A percentile compares a stretch with the other conserved stretches of the same genome.
Conservation (phyloP, 1,284 basidiomycete genomes). For the Cerioporus squamosus region DNA sequence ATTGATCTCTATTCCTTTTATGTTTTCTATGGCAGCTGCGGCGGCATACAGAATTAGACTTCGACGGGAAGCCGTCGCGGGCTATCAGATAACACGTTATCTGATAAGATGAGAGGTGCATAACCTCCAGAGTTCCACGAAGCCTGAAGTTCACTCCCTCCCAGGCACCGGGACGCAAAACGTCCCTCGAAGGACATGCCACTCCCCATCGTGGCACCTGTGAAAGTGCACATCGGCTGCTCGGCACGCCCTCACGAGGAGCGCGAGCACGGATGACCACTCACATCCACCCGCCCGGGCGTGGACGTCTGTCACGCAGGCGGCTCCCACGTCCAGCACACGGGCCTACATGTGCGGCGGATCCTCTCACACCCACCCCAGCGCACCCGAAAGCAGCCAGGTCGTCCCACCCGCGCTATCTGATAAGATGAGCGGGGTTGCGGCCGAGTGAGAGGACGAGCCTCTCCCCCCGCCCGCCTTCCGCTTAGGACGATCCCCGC, state of each 20-base stretch:
- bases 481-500: slow-evolving; percentile 1
- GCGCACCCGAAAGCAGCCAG: not conserved
- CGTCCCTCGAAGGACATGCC: not conserved
- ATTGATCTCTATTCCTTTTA: not conserved
- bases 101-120: slow-evolving; percentile 12
- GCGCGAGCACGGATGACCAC: too few species aligned
- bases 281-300: not conserved
- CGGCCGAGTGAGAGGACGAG: not conserved
- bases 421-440: slow-evolving; percentile 36
- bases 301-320: not conserved
- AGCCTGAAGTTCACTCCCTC: not conserved
- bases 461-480: slow-evolving; percentile 11
- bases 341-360: not conserved
- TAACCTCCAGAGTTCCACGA: not conserved
- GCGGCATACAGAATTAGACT: not conserved
- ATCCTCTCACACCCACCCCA: slow-evolving; percentile 5
- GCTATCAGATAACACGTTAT: slow-evolving; percentile 3
- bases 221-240: too few species aligned
- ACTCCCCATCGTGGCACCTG: too few species aligned
- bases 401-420: slow-evolving; percentile 22
- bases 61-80: slow-evolving; percentile 2
- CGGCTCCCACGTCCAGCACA: slow-evolving; percentile 14
- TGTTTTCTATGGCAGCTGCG: not conserved
- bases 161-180: not conserved
- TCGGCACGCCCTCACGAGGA: too few species aligned